These are phyloP conservation scores for Colletotrichum horii DNA, from an alignment of 2,329 filamentous ascomycete genomes.

Conservation along the genomic window DNA sequence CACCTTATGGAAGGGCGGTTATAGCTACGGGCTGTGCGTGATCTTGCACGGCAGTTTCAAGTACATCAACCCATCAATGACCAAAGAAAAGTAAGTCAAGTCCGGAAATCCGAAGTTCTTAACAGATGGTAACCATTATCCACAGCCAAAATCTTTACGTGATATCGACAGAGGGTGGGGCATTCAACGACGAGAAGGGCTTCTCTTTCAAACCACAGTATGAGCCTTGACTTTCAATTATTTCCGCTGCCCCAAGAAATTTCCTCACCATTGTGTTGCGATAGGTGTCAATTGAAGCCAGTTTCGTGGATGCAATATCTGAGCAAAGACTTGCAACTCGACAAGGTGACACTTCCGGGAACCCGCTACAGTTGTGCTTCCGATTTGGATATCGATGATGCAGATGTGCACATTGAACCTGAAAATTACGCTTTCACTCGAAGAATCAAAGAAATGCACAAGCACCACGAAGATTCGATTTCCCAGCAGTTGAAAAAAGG, in stretches of 20 bases:
- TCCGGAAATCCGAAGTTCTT: no score
- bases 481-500: background rate
- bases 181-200: background rate
- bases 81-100: background rate
- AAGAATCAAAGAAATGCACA: background rate
- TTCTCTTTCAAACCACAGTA: background rate
- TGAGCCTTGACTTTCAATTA: background rate
- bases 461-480: background rate
- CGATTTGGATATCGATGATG: background rate
- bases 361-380: background rate
- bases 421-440: background rate
- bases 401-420: background rate
- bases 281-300: background rate
- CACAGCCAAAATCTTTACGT: background rate
- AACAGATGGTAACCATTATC: no score
- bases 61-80: background rate
- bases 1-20: background rate
- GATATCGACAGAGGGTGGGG: background rate
- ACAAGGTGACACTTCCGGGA: background rate
- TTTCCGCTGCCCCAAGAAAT: background rate
- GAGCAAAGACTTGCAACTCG: background rate
- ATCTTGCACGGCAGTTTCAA: background rate
- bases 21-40: background rate
- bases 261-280: background rate
- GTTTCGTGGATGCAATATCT: background rate